Conservation (phyloP, 352 stramenopile species). For the Phytopythium ostracodes region DNA sequence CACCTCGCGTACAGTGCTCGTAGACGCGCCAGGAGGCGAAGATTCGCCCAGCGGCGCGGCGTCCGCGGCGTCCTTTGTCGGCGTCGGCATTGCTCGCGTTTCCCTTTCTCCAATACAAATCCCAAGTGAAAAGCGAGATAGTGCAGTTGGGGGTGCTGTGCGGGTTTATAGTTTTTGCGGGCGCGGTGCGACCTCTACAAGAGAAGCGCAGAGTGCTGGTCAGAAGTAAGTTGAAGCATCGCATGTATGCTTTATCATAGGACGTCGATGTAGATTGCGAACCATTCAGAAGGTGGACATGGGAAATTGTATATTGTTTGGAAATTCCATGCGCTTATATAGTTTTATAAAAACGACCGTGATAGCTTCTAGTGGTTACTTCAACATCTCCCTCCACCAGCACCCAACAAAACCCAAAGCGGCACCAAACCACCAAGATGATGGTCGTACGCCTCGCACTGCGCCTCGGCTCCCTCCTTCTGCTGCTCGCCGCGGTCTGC, state of each 20-base stretch:
- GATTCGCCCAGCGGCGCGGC: background rate
- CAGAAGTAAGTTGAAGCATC: background rate
- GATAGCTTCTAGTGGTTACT: too few relatives aligned
- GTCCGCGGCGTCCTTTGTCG: background rate
- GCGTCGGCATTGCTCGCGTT: background rate
- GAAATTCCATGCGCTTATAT: too few relatives aligned
- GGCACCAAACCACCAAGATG: background rate
- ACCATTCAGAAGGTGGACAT: too few relatives aligned
- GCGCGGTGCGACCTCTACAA: background rate
- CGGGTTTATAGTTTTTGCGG: background rate
- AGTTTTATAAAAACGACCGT: background rate
- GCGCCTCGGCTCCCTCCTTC: background rate
- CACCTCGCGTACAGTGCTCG: background rate
- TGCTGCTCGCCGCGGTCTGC: background rate
- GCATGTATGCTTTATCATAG: background rate
- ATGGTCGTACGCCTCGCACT: background rate
- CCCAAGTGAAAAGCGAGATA: background rate
- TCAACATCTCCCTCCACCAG: too few relatives aligned
- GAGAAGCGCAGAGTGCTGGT: background rate
- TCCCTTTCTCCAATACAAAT: background rate
- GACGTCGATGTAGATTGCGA: too few relatives aligned
- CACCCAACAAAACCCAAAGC: background rate
- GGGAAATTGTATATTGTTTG: too few relatives aligned
- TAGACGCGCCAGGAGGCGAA: background rate
- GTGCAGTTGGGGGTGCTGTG: background rate